Evolutionary conservation across 352 stramenopile species (phyloP), one percentile per base, ranked within the genome.

Genomic region (Pythium rishiriense): DNA sequence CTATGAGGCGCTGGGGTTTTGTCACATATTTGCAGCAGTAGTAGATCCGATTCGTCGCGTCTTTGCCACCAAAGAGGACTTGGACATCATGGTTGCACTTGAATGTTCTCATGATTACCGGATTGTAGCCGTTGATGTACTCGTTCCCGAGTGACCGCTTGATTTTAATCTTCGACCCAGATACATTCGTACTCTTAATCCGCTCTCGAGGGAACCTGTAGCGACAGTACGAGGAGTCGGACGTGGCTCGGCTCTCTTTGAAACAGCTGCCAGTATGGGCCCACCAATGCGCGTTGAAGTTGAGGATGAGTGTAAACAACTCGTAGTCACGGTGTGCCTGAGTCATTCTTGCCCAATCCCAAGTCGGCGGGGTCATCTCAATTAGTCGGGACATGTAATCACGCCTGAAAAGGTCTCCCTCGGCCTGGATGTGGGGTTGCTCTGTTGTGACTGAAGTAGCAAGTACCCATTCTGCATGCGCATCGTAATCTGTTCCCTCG

Each of bases 11-110:
- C 25, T 69, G 63, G 2, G 63, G 14, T 33, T 69, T 69, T 12
- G 48, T 69, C 10, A 69, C 63, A 26, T 69, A 69, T 37, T 69
- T 69, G 48, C 54, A 61, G 49, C 55, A 69, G 25, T 69, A 69
- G 28, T 69, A 64, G 8, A 69, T 69, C 9, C 49, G 10, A 35
- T 66, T 54, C 6, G 50, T 54, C 7, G 49, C 50, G 24, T 66
- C 59, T 29, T 66, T 60, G 4, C 59, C 59, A 28, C 59, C 50
- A n/a, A 66, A 60, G 14, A 66, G 8, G 4, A 66, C 31, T 48
- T 60, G 50, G 7, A 66, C 17, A 25, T 66, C 59, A 26, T 66
- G 58, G 29, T 66, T 66, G 29, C 58, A 66, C 49, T 66, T 66
- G 48, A 66, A 66, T 28, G 41, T 28, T 43, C 10, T 17, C 49